Evolutionary conservation across 768 basidiomycete species (phyloP).

Genomic region (Asterophora lycoperdoides): DNA sequence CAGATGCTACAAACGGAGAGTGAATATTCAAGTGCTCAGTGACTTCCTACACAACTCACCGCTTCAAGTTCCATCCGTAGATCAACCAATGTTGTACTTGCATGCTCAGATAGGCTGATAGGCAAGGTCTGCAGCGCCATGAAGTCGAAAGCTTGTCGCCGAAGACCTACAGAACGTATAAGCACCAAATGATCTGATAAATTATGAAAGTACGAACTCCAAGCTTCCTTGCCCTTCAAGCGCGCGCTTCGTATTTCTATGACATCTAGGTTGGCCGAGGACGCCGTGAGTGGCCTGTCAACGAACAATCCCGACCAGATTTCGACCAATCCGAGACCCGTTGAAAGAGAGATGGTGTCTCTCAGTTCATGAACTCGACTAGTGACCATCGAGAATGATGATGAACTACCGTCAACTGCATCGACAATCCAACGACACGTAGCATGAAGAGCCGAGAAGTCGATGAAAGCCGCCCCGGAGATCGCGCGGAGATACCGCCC

Average conservation of each 20-base stretch:
- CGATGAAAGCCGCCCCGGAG: constrained; percentile 36
- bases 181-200: not conserved
- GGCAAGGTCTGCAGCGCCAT: constrained; percentile 35
- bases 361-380: constrained; percentile 37
- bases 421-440: constrained; percentile 51
- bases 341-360: constrained; percentile 49
- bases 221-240: constrained; percentile 16
- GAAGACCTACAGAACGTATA: constrained; percentile 27
- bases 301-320: constrained; percentile 60
- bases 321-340: constrained; percentile 67
- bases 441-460: constrained; percentile 66
- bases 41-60: constrained; percentile 13
- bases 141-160: constrained; percentile 37
- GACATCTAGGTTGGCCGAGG: constrained; percentile 10
- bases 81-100: constrained; percentile 7
- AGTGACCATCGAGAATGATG: constrained; percentile 30
- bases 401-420: constrained; percentile 31
- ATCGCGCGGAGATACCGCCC: constrained; percentile 42
- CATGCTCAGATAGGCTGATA: constrained; percentile 16
- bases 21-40: not conserved
- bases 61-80: constrained; percentile 21
- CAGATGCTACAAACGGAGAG: constrained; percentile 5
- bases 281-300: constrained; percentile 17
- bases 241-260: constrained; percentile 22
- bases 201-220: constrained; percentile 10